phyloP scores from a whole-genome alignment of 495 filamentous ascomycete genomes.

The Talaromyces thailandensis region DNA sequence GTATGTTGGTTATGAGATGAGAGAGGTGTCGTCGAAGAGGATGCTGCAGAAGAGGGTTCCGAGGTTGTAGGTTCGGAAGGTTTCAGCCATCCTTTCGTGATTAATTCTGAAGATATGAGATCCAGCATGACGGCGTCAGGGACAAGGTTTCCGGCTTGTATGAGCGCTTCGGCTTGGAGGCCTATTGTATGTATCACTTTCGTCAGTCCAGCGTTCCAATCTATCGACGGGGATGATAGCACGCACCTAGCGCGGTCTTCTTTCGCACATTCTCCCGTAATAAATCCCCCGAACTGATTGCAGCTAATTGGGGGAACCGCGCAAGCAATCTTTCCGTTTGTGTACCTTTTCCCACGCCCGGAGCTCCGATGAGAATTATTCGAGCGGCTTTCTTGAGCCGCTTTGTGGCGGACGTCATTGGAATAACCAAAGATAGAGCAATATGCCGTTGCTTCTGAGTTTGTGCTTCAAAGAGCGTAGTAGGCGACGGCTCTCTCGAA shows the following conservation, averaged over 20 bases:
- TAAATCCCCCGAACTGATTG: constrained; percentile 90
- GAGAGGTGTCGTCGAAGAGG: constrained; percentile 16
- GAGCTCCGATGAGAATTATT: constrained; percentile 92
- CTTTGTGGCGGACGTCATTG: constrained; percentile 20
- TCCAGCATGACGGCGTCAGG: constrained; percentile 85
- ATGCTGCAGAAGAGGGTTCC: constrained; percentile 11
- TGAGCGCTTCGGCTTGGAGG: constrained; percentile 77
- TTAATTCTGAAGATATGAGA: constrained; percentile 81
- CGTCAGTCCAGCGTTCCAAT: not conserved
- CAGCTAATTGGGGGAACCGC: constrained; percentile 79
- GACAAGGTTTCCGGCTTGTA: constrained; percentile 76
- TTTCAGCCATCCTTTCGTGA: constrained; percentile 71
- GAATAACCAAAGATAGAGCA: not conserved
- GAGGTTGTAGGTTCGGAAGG: constrained; percentile 19
- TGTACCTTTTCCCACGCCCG: constrained; percentile 87
- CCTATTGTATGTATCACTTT: constrained; percentile 39
- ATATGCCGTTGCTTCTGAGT: not conserved
- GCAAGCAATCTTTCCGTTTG: constrained; percentile 81
- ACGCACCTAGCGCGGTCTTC: constrained; percentile 70
- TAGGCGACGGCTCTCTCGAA: not conserved
- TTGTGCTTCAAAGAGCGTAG: not conserved
- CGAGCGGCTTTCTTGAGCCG: constrained; percentile 75
- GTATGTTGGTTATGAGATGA: constrained; percentile 12
- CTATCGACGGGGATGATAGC: not conserved
- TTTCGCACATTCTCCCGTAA: constrained; percentile 86